Base-by-base conservation (phyloP, 1,284 basidiomycete genomes). In the Apiotrichum mycotoxinovorans region DNA sequence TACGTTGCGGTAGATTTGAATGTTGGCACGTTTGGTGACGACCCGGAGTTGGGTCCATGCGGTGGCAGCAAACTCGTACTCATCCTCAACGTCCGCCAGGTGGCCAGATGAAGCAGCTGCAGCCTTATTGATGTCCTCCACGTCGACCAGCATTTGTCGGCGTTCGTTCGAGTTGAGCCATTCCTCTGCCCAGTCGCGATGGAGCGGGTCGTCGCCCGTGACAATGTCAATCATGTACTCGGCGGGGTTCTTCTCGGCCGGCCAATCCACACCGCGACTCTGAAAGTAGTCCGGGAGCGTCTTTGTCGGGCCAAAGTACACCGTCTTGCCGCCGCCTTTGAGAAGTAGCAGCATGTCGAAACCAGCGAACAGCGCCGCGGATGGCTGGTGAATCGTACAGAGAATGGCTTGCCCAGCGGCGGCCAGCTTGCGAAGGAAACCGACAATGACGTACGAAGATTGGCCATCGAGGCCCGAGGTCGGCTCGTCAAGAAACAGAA, bases 261-360 rank as follows among this genome's bases (percentile, higher is more conserved):
- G 65, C n/a, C 68, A 63, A 18, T 69, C 63, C 18, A 78, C 78
- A 14, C 50, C 50, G 22, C 34, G 18, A 22, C 68, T 64, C 59
- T 80, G 66, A 66, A 82, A 80, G 70, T 83, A 82, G 22, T 69
- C 54, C 27, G 79, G 69, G 7, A 81, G 82, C 47, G 81, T 76
- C 44, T 67, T 70, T 50, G 80, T 74, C 7, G 79, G 79, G 25
- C 82, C 82, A 63, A 80, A 83, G 76, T 80, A 83, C 51, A 82
- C 79, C 40, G 80, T 77, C 12, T 78, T 77, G 27, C 81, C 80
- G 48, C 79, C 77, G 66, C 72, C 18, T 20, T 30, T 71, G 59
- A 81, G 73, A 20, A 80, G 70, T 52, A 67, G 61, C 37, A 89
- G 85, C 74, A 89, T 88, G 76, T 88, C 87, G 64, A 89, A 90